Base-by-base conservation (phyloP, 179 eudicot species). In the Vitellaria paradoxa region DNA sequence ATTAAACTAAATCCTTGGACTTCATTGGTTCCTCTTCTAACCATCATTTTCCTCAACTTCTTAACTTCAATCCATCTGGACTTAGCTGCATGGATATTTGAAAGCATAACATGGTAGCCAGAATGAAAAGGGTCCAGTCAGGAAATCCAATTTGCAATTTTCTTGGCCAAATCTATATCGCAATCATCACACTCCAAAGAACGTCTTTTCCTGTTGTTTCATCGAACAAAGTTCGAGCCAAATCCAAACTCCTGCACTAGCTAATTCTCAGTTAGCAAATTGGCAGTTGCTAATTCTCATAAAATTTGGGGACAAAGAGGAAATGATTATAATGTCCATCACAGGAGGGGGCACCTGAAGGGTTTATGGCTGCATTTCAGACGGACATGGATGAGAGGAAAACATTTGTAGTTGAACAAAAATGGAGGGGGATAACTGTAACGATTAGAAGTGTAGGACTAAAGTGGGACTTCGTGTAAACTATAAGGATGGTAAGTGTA, bases 181-280 rank as follows among this genome's bases (percentile, higher is more conserved):
- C 57, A 50, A 80, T 69, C 82, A 80, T 80, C 6, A 75, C 76
- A 47, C 79, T 80, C 82, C 77, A 66, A 62, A 75, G 75, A 30
- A 80, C 82, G 50, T 80, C 82, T 62, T 64, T 80, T 15, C 62
- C 62, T 4, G 12, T 20, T 45, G 64, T 80, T 26, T 74, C 69
- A 46, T 80, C 62, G 40, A 80, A 80, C 37, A 62, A 63, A 46
- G 63, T 20, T 17, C 56, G 40, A 6, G 82, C 82, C 66, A 67
- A 59, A 61, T 37, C 50, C 75, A 80, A 62, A 62, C 75, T 68
- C 65, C 82, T 78, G 21, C 82, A 75, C 65, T 80, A n/a, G n/a
- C n/a, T n/a, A n/a, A n/a, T n/a, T n/a, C n/a, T n/a, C n/a, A n/a
- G n/a, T n/a, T n/a, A n/a, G n/a, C n/a, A n/a, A n/a, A n/a, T n/a